Evolutionary conservation across 164 flowering plant genomes (phyloP), one percentile per base, ranked within the genome.

Genomic region (Chloranthus sessilifolius): DNA sequence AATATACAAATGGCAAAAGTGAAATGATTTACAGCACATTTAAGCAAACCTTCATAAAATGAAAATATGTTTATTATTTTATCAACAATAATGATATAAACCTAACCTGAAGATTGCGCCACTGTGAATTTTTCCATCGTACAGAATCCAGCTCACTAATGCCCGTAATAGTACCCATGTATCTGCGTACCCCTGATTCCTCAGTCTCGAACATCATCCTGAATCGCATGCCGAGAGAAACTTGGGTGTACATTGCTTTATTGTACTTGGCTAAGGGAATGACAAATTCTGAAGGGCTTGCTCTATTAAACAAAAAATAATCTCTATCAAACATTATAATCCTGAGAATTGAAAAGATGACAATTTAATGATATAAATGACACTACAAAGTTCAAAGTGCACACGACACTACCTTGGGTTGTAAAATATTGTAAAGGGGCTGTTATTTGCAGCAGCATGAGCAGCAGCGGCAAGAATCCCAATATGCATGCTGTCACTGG

Each of bases 191-290:
- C 36, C 98, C 96, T 14, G 89, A 91, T 47, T 91, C 98, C 64
- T 91, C 98, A 25, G 95, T 91, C 63, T 91, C 98, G 64, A 91
- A 91, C 85, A 85, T 81, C 98, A 91, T 91, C 63, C 98, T 71
- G 63, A 91, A 91, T 39, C 98, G 68, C 96, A 91, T 87, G 40
- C 96, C 96, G 35, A 80, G 81, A 2, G 98, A 82, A 47, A 82
- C 83, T 78, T 91, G 96, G 26, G 82, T 71, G 44, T 85, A 91
- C 81, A 91, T 70, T 43, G 98, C 98, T 71, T 91, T 91, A 16
- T 78, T 72, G 49, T 91, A 91, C 70, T 85, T 91, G 50, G 98
- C 89, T 19, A 91, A 64, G 28, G 96, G 95, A 54, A 91, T 64
- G 51, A 91, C 96, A 75, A 91, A 91, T 55, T 91, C 98, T 29